phyloP scores from a whole-genome alignment of 805 yeast genomes.

The Candida boleticola region DNA sequence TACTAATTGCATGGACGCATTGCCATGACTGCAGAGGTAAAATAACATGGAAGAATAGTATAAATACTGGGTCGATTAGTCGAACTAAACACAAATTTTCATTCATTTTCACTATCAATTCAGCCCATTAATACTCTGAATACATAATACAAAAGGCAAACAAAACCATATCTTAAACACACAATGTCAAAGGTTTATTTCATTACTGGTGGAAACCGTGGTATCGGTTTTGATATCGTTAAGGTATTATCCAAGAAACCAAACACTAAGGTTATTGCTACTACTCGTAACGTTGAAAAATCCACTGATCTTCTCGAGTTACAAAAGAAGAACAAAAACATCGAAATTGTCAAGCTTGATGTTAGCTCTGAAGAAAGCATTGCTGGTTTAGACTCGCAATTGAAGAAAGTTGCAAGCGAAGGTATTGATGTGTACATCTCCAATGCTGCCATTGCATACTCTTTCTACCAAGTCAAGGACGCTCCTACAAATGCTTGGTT shows the following conservation, averaged over 20 bases:
- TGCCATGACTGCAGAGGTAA: no score
- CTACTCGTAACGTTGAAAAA: constrained; percentile 32
- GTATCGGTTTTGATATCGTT: constrained; percentile 36
- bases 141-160: neutral
- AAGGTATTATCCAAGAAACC: constrained; percentile 21
- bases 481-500: constrained; percentile 16
- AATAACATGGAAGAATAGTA: no score
- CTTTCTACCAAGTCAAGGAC: constrained; percentile 13
- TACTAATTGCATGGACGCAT: no score
- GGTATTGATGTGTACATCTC: constrained; percentile 30
- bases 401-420: constrained; percentile 9
- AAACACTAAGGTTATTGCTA: constrained; percentile 36
- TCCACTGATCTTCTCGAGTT: constrained; percentile 14
- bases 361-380: constrained; percentile 17
- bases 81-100: no score
- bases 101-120: no score
- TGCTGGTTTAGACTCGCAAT: constrained; percentile 11
- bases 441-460: constrained; percentile 24
- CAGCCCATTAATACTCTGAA: no score
- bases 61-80: no score
- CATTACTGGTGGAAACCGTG: constrained; percentile 41
- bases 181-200: constrained; percentile 9
- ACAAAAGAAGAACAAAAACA: constrained; percentile 10
- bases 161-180: no score
- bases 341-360: constrained; percentile 13